A percentile compares a stretch with the other conserved stretches of the same genome.
These are phyloP conservation scores for Saturnispora sanitii DNA, from an alignment of 805 yeast species.

Conservation along the genomic window DNA sequence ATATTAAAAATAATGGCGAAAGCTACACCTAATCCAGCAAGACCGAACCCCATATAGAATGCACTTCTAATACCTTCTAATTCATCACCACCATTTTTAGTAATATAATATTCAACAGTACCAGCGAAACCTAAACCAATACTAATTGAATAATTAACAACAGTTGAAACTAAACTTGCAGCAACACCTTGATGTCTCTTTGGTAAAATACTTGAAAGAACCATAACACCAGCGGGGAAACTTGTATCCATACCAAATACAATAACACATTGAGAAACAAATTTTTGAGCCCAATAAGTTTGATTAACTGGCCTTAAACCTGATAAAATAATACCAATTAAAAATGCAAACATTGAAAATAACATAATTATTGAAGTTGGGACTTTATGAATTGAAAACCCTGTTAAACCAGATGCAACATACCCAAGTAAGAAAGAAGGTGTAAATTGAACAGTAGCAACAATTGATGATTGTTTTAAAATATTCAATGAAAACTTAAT, in stretches of 20 bases:
- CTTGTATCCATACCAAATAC: slow-evolving; percentile 74
- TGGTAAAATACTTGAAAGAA: slow-evolving; percentile 51
- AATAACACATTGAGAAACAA: slow-evolving; percentile 46
- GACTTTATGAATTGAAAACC: slow-evolving; percentile 34
- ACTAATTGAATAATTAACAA: slow-evolving; percentile 63
- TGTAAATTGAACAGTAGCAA: slow-evolving; percentile 35
- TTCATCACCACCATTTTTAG: slow-evolving; percentile 19
- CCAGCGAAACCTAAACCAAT: slow-evolving; percentile 63
- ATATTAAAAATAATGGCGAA: slow-evolving; percentile 5
- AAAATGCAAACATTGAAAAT: slow-evolving; percentile 43
- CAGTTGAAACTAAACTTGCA: slow-evolving; percentile 61
- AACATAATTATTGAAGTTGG: slow-evolving; percentile 43
- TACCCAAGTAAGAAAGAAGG: slow-evolving; percentile 45
- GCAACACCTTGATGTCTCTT: slow-evolving; percentile 66
- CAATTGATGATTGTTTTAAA: slow-evolving; percentile 38
- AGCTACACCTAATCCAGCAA: slow-evolving; percentile 40
- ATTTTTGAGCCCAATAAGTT: slow-evolving; percentile 46
- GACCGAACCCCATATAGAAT: slow-evolving; percentile 50
- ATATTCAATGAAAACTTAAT: slow-evolving; percentile 43
- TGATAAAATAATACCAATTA: slow-evolving; percentile 42
- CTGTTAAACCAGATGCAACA: slow-evolving; percentile 44
- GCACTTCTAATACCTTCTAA: slow-evolving; percentile 48
- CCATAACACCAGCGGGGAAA: slow-evolving; percentile 64
- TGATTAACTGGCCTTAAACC: slow-evolving; percentile 51
- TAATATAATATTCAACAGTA: slow-evolving; percentile 44